Evolutionary conservation across 2,329 filamentous ascomycete genomes (phyloP).

Genomic region (Fonsecaea pugnacius): DNA sequence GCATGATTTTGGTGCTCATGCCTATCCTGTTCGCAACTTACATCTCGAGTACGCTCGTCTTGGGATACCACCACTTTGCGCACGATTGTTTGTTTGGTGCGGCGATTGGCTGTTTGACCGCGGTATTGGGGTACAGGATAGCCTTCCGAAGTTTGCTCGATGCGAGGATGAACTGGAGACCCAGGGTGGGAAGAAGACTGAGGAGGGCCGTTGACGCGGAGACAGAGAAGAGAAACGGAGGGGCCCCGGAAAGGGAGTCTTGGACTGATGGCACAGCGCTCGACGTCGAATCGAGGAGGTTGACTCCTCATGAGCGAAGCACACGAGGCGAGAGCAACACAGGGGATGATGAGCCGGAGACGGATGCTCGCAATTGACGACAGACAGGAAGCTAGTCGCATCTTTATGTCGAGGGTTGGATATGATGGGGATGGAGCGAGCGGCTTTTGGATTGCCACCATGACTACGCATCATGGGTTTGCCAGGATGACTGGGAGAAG

Average conservation of each 20-base stretch:
- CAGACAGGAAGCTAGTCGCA: not conserved
- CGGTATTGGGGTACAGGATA: slow-evolving; percentile 39
- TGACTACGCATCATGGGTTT: not conserved
- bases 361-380: not conserved
- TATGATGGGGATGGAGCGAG: not conserved
- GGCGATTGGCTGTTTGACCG: slow-evolving; percentile 62
- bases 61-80: slow-evolving; percentile 73
- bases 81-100: slow-evolving; percentile 70
- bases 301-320: not conserved
- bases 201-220: slow-evolving; percentile 14
- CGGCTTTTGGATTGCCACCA: not conserved
- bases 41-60: slow-evolving; percentile 70
- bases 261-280: not conserved
- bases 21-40: slow-evolving; percentile 67
- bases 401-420: not conserved
- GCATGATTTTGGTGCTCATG: slow-evolving; percentile 61
- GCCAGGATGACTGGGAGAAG: not conserved
- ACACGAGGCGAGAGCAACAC: not conserved
- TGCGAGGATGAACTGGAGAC: slow-evolving; percentile 15
- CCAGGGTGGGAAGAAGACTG: slow-evolving; percentile 23
- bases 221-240: not conserved
- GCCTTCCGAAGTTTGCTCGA: slow-evolving; percentile 23
- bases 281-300: not conserved
- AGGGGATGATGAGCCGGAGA: not conserved
- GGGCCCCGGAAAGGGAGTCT: not conserved